These are phyloP conservation scores for Buxus sempervirens DNA, from an alignment of 164 flowering plant species.

Conservation along the genomic window DNA sequence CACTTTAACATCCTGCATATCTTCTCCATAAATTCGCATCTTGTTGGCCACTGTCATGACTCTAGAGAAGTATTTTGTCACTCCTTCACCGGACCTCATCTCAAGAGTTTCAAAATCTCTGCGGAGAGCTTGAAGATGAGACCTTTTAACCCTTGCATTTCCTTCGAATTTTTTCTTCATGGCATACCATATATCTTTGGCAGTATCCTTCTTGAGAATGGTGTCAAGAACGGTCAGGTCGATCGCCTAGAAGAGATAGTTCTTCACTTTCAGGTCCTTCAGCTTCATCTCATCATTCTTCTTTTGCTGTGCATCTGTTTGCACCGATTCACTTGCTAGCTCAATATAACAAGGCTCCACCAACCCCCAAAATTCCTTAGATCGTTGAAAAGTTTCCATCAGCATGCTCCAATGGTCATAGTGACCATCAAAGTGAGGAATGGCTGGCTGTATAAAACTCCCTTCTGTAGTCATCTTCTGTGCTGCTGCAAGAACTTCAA, in stretches of 20 bases:
- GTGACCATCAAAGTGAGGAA: no score
- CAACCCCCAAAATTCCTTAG: no score
- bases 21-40: conserved; percentile 17
- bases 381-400: no score
- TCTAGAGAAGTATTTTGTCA: conserved; percentile 22
- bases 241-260: conserved; percentile 13
- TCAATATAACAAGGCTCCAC: no score
- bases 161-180: conserved; percentile 2
- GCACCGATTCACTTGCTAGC: conserved; percentile 3
- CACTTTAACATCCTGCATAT: conserved; percentile 7
- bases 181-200: conserved; percentile 13
- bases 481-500: no score
- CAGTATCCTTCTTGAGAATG: conserved; percentile 14
- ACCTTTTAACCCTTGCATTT: conserved; percentile 9
- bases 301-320: conserved; percentile 9
- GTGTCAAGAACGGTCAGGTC: conserved; percentile 4
- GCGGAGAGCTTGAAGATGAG: conserved; percentile 12
- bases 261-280: conserved; percentile 12
- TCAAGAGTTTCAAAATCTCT: conserved; percentile 3
- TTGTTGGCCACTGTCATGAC: conserved; percentile 23
- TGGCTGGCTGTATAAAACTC: no score
- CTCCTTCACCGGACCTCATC: conserved; percentile 9
- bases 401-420: no score
- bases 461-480: no score
- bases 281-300: conserved; percentile 10